Percentiles rank a stretch among this genome's conserved stretches.
Evolutionary conservation across 1,284 basidiomycete species (phyloP).

Genomic region (Leccinum subrobustum): DNA sequence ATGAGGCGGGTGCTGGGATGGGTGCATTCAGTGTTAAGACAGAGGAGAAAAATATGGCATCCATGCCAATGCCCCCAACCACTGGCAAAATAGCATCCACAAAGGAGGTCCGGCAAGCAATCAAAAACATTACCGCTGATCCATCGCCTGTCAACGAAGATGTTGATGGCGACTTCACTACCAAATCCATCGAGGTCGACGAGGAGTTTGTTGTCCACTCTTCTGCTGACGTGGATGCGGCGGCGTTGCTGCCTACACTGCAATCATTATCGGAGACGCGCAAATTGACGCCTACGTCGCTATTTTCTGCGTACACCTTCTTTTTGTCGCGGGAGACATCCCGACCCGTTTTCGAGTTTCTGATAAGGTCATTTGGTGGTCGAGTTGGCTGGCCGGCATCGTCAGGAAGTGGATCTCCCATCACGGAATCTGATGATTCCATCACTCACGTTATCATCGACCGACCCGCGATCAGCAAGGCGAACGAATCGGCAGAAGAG

Average conservation of each 20-base stretch:
- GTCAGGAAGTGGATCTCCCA: conserved; percentile 82
- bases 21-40: conserved; percentile 86
- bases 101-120: conserved; percentile 72
- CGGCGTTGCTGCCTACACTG: conserved; percentile 72
- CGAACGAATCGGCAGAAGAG: conserved; percentile 56
- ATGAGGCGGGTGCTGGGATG: conserved; percentile 87
- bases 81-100: conserved; percentile 60
- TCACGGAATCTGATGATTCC: conserved; percentile 68
- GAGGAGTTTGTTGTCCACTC: conserved; percentile 73
- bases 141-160: conserved; percentile 36
- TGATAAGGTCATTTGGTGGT: conserved; percentile 90
- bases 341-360: conserved; percentile 91
- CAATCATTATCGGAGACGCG: conserved; percentile 67
- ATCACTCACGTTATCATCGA: conserved; percentile 98
- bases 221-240: conserved; percentile 56
- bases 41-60: conserved; percentile 32
- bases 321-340: conserved; percentile 95
- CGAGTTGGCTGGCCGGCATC: conserved; percentile 88
- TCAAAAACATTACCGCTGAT: conserved; percentile 57
- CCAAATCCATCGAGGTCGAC: conserved; percentile 44
- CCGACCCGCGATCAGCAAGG: conserved; percentile 63
- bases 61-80: conserved; percentile 44
- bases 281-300: conserved; percentile 49
- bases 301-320: conserved; percentile 90
- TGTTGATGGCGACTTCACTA: conserved; percentile 36